These are phyloP conservation scores for Waltergamsia citrina DNA, from an alignment of 2,329 filamentous ascomycete genomes.

Conservation along the genomic window DNA sequence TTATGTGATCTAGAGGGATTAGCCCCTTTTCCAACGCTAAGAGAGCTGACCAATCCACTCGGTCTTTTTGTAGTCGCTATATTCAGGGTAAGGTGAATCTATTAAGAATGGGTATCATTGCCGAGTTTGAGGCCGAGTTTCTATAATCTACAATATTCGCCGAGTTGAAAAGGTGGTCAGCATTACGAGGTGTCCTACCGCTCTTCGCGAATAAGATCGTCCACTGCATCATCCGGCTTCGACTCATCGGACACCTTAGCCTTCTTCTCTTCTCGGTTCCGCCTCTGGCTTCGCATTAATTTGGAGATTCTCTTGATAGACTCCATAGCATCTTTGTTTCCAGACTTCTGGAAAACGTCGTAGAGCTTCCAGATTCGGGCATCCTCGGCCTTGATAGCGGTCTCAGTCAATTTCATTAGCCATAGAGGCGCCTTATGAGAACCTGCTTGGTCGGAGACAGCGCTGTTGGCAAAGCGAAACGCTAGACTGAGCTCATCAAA, in stretches of 20 bases:
- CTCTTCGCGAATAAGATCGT: too few species aligned
- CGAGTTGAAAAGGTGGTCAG: too few species aligned
- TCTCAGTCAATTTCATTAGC: constrained; percentile 5
- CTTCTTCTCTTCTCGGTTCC: not conserved
- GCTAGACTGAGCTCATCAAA: constrained; percentile 21
- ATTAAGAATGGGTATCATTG: too few species aligned
- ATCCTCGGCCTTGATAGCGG: constrained; percentile 17
- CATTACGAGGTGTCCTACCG: too few species aligned
- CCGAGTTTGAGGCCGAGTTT: too few species aligned
- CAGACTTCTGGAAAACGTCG: not conserved
- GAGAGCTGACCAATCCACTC: too few species aligned
- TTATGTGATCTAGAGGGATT: too few species aligned
- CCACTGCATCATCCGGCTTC: too few species aligned
- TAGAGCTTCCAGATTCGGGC: constrained; percentile 17
- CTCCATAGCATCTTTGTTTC: not conserved
- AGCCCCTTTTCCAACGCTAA: too few species aligned
- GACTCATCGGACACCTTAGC: not conserved
- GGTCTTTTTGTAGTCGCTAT: too few species aligned
- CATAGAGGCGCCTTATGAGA: not conserved
- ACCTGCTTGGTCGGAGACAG: not conserved
- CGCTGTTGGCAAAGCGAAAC: constrained; percentile 16
- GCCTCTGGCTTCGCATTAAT: not conserved
- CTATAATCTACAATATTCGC: too few species aligned
- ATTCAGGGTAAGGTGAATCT: too few species aligned
- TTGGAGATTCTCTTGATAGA: not conserved